Base-by-base conservation (phyloP, 106 monocot genomes). In the Dioscorea alata region DNA sequence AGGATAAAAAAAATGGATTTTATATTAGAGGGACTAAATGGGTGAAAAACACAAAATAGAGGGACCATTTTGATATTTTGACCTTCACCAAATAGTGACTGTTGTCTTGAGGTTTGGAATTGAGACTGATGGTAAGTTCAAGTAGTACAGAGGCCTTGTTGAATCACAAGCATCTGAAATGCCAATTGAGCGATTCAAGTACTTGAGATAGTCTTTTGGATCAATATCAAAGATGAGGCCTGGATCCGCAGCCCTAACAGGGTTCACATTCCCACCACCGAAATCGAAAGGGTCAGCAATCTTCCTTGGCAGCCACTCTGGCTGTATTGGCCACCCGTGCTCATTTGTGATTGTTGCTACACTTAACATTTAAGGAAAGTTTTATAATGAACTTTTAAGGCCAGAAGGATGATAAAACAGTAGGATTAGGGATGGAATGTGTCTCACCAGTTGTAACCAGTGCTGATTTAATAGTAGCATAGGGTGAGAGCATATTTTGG, bases 211-310 rank as follows among this genome's bases (percentile, higher is more conserved):
- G 12, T 90, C 90, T 8, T 68, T 57, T 16, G 82, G 79, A 22
- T 85, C 52, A 22, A 89, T 80, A 63, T 89, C 82, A 17, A 85
- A 89, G 17, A 82, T 42, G 7, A 85, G 71, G 34, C 89, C 84
- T 0, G 84, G 84, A 60, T 87, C 83, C 15, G 59, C 71, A 16
- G 83, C 76, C 20, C 49, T 76, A 22, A 79, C 70, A 0, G 88
- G 84, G 33, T 82, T 31, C 19, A 82, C 67, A 33, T 79, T 66
- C 0, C 84, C 88, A 4, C 84, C 78, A 12, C 88, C 88, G 57
- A 71, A 84, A 70, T 88, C 88, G n/a, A 88, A 88, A 18, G 84
- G 88, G 32, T 88, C 78, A 16, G 88, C 84, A 13, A 75, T 16
- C 63, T 88, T 88, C 81, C 78, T 65, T 12, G 88, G 79, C 15